These are phyloP conservation scores for Myrica gale DNA, from an alignment of 306 rosid genomes.

Conservation along the genomic window DNA sequence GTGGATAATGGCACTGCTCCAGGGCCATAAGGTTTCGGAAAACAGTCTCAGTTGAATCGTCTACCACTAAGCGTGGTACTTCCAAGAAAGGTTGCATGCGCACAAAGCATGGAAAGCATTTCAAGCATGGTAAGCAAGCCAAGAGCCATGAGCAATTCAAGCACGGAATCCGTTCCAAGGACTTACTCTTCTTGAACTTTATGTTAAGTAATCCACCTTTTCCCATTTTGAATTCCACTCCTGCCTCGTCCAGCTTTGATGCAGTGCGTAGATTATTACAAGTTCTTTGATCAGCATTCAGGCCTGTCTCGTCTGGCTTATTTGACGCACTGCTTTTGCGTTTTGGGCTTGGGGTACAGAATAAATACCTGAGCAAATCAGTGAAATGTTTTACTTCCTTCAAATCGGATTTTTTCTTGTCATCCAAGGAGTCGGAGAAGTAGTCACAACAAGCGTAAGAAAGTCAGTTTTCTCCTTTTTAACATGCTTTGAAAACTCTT, in stretches of 20 bases:
- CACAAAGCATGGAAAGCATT: background rate
- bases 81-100: background rate
- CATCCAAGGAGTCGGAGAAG: no score
- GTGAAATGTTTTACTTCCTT: background rate
- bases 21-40: slow-evolving; percentile 31
- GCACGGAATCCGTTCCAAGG: background rate
- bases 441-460: no score
- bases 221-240: background rate
- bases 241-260: slow-evolving; percentile 2
- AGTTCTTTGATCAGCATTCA: no score
- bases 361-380: background rate
- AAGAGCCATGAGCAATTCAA: slow-evolving; percentile 8
- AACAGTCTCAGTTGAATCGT: slow-evolving; percentile 10
- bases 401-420: no score
- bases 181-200: background rate
- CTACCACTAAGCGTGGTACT: slow-evolving; percentile 5
- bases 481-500: background rate
- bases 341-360: no score
- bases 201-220: background rate
- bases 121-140: background rate
- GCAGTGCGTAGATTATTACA: background rate
- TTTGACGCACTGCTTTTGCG: no score
- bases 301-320: no score
- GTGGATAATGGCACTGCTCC: slow-evolving; percentile 28
- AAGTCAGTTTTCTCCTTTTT: no score